These are phyloP conservation scores for Naganishia antarctica DNA, from an alignment of 768 basidiomycete genomes.

Conservation along the genomic window DNA sequence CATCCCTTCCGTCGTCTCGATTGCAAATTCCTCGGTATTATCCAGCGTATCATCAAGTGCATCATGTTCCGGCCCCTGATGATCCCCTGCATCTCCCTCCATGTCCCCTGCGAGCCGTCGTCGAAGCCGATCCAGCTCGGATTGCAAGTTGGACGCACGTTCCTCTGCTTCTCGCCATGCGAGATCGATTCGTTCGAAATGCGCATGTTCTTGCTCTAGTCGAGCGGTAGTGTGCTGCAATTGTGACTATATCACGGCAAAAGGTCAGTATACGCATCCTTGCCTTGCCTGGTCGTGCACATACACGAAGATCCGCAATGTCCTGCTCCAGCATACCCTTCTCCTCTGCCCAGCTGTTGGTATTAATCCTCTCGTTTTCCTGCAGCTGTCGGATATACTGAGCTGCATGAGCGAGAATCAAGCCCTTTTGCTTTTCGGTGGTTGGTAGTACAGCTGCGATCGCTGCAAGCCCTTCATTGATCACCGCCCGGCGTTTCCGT, in stretches of 20 bases:
- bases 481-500: constrained; percentile 85
- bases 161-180: constrained; percentile 26
- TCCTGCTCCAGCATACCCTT: constrained; percentile 22
- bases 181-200: constrained; percentile 20
- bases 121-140: constrained; percentile 23
- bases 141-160: constrained; percentile 1
- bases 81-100: background rate
- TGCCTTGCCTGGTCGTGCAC: background rate
- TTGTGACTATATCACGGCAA: background rate
- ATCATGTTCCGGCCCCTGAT: constrained; percentile 2
- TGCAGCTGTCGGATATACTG: constrained; percentile 88
- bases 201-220: constrained; percentile 21
- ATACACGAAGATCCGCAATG: constrained; percentile 12
- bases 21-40: constrained; percentile 12
- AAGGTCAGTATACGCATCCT: no score
- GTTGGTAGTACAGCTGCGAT: constrained; percentile 83
- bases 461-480: constrained; percentile 93
- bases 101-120: constrained; percentile 7
- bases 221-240: constrained; percentile 6
- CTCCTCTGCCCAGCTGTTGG: constrained; percentile 21
- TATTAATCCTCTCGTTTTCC: constrained; percentile 49
- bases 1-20: background rate
- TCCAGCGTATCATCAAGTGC: constrained; percentile 10
- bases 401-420: constrained; percentile 79
- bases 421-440: constrained; percentile 71